These are phyloP conservation scores for Nepenthes alata DNA, from an alignment of 179 eudicot species.

Conservation along the genomic window DNA sequence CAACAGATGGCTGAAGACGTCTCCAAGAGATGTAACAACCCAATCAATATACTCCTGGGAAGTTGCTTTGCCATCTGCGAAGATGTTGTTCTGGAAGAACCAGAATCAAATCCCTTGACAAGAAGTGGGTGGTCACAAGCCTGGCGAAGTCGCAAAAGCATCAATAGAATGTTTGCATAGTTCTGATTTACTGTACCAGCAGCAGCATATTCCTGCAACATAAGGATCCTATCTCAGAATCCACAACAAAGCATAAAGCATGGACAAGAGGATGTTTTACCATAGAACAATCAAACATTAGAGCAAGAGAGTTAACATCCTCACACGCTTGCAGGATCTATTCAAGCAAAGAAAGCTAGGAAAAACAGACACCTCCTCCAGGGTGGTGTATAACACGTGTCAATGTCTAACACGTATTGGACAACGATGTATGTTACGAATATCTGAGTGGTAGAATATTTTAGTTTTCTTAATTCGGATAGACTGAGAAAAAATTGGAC, in stretches of 20 bases:
- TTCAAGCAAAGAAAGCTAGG: too few species aligned
- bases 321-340: too few species aligned
- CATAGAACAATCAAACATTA: too few species aligned
- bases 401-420: too few species aligned
- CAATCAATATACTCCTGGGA: conserved; percentile 39
- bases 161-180: conserved; percentile 87
- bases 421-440: too few species aligned
- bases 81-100: conserved; percentile 48
- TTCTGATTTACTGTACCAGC: conserved; percentile 93
- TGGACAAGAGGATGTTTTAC: too few species aligned
- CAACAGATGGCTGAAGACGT: conserved; percentile 50
- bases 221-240: not conserved
- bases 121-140: conserved; percentile 99
- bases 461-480: too few species aligned
- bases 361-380: too few species aligned
- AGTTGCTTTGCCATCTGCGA: conserved; percentile 49
- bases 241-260: not conserved
- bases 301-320: too few species aligned
- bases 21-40: conserved; percentile 50
- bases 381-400: too few species aligned
- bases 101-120: conserved; percentile 55
- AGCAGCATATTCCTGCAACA: conserved; percentile 83
- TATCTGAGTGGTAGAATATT: too few species aligned
- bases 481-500: too few species aligned
- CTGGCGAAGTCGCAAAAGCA: conserved; percentile 97